Evolutionary conservation across 176 grass and related monocot genomes (phyloP).

Genomic region (Zea mays): DNA sequence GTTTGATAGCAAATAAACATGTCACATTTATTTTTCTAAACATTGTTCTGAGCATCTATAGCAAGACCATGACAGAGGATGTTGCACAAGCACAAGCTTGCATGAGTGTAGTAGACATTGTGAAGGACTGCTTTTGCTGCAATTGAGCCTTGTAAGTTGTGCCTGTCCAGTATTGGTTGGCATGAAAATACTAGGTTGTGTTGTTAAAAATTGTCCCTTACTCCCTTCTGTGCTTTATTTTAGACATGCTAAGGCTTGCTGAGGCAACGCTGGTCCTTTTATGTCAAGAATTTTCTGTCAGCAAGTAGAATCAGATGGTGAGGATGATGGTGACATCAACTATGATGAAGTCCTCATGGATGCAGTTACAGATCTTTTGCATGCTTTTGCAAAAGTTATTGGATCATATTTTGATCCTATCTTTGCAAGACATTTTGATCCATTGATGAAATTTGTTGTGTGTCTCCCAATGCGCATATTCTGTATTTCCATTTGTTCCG

Average conservation of each 20-base stretch:
- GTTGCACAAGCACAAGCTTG: constrained; percentile 96
- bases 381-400: constrained; percentile 92
- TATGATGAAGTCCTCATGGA: constrained; percentile 99
- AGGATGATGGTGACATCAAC: constrained; percentile 81
- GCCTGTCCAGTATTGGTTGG: constrained; percentile 13
- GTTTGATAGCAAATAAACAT: constrained; percentile 13
- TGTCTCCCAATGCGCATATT: no score
- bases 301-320: constrained; percentile 77
- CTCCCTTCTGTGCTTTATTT: constrained; percentile 26
- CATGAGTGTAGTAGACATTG: constrained; percentile 74
- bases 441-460: constrained; percentile 98
- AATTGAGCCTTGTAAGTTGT: constrained; percentile 83
- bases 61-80: constrained; percentile 92
- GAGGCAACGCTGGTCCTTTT: constrained; percentile 74
- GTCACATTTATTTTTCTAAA: constrained; percentile 45
- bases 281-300: constrained; percentile 82
- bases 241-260: constrained; percentile 78
- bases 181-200: constrained; percentile 22
- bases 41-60: constrained; percentile 83
- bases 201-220: constrained; percentile 36
- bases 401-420: constrained; percentile 84
- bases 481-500: no score
- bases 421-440: constrained; percentile 82
- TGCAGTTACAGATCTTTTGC: constrained; percentile 97
- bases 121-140: constrained; percentile 73